These are phyloP conservation scores for Cyclocybe cylindracea DNA, from an alignment of 768 basidiomycete genomes.

Conservation along the genomic window DNA sequence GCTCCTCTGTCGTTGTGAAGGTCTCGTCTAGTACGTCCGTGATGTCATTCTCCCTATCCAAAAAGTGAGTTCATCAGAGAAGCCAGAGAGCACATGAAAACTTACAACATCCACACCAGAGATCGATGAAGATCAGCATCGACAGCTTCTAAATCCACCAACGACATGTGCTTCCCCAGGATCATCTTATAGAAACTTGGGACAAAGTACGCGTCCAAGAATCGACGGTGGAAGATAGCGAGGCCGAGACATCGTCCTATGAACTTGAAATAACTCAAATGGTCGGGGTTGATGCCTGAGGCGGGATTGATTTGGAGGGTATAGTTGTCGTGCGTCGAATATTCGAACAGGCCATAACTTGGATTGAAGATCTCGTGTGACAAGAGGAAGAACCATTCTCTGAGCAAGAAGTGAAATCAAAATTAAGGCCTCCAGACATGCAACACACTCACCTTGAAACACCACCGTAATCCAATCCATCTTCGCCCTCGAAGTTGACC, in stretches of 20 bases:
- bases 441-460: constrained; percentile 56
- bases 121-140: constrained; percentile 71
- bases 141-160: constrained; percentile 69
- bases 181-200: constrained; percentile 83
- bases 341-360: constrained; percentile 80
- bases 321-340: constrained; percentile 79
- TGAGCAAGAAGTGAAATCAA: constrained; percentile 22
- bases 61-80: constrained; percentile 1
- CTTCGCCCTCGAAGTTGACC: constrained; percentile 79
- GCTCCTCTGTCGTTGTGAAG: constrained; percentile 70
- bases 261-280: constrained; percentile 81
- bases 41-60: constrained; percentile 68
- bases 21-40: constrained; percentile 75
- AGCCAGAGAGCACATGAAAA: constrained; percentile 9
- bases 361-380: constrained; percentile 86
- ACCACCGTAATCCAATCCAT: constrained; percentile 79
- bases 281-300: constrained; percentile 75
- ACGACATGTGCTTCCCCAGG: constrained; percentile 55
- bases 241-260: constrained; percentile 74
- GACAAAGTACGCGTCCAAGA: constrained; percentile 81
- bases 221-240: constrained; percentile 76
- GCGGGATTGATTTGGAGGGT: constrained; percentile 80
- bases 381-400: constrained; percentile 86
- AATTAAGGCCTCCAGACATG: not conserved
- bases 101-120: constrained; percentile 75